A percentile compares a stretch with the other conserved stretches of the same genome.
These are phyloP conservation scores for Chrysosporium queenslandicum DNA, from an alignment of 2,329 filamentous ascomycete genomes.

Conservation along the genomic window DNA sequence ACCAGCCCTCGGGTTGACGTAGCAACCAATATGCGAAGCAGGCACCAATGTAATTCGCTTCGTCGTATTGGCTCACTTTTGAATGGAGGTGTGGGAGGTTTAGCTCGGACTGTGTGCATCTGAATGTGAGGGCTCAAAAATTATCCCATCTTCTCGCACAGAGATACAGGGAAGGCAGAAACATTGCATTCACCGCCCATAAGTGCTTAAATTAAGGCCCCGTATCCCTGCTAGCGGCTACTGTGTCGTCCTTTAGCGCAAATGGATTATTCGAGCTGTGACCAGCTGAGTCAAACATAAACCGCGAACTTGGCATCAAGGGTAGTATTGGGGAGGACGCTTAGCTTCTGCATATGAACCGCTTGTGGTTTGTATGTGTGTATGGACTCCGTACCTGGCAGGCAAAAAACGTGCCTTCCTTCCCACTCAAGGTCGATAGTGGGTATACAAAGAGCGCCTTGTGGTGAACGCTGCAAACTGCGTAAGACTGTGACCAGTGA, in stretches of 20 bases:
- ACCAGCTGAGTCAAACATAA: background rate
- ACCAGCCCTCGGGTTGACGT: conserved; percentile 5
- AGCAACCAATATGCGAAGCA: background rate
- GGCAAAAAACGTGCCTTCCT: too few relatives aligned
- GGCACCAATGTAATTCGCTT: background rate
- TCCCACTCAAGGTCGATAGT: too few relatives aligned
- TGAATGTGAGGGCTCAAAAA: background rate
- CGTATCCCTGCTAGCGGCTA: background rate
- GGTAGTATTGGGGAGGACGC: too few relatives aligned
- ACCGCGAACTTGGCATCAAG: too few relatives aligned
- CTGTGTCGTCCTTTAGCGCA: background rate
- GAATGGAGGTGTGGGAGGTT: background rate
- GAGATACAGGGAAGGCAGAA: background rate
- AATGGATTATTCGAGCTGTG: conserved; percentile 1
- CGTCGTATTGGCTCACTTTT: background rate
- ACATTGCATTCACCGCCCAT: background rate
- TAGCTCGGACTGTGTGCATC: background rate
- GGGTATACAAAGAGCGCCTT: background rate
- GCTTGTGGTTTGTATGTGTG: too few relatives aligned
- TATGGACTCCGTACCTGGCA: too few relatives aligned
- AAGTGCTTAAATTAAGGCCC: background rate
- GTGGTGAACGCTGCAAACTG: background rate
- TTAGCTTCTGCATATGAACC: background rate
- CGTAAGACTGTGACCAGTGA: background rate
- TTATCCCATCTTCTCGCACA: background rate